A percentile compares a stretch with the other conserved stretches of the same genome.
Conservation (phyloP, 768 basidiomycete genomes). For the Megacollybia marginata region DNA sequence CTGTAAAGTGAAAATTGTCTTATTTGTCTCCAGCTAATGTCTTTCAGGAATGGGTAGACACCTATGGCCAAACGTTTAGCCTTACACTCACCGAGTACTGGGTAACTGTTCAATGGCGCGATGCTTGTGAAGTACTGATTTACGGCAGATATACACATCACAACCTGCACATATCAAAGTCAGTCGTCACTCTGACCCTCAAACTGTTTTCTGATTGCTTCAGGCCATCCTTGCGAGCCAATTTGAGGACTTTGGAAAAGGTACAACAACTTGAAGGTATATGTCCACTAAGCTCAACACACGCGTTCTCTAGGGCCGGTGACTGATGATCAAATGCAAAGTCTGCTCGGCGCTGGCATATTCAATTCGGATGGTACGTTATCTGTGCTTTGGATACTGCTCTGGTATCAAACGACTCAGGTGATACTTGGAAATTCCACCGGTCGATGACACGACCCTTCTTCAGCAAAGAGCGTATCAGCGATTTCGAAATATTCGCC, state of each 20-base stretch:
- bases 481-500: conserved; percentile 56
- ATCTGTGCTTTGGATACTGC: conserved; percentile 20
- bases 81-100: no score
- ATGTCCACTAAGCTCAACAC: neutral
- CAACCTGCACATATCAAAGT: conserved; percentile 22
- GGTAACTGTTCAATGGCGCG: no score
- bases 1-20: no score
- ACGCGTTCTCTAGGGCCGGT: conserved; percentile 12
- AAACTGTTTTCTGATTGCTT: conserved; percentile 11
- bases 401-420: conserved; percentile 25
- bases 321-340: conserved; percentile 30
- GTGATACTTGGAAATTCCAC: conserved; percentile 54
- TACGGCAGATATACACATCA: conserved; percentile 6
- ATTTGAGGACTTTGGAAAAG: conserved; percentile 54
- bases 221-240: conserved; percentile 51
- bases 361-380: conserved; percentile 59
- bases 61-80: no score
- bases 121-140: no score
- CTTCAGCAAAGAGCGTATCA: conserved; percentile 51
- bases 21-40: no score
- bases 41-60: no score
- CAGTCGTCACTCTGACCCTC: neutral
- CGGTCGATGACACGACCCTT: conserved; percentile 59
- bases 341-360: conserved; percentile 54
- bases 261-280: conserved; percentile 17